Evolutionary conservation across 2,329 filamentous ascomycete genomes (phyloP), one percentile per base, ranked within the genome.

Genomic region (Sclerotinia minor): DNA sequence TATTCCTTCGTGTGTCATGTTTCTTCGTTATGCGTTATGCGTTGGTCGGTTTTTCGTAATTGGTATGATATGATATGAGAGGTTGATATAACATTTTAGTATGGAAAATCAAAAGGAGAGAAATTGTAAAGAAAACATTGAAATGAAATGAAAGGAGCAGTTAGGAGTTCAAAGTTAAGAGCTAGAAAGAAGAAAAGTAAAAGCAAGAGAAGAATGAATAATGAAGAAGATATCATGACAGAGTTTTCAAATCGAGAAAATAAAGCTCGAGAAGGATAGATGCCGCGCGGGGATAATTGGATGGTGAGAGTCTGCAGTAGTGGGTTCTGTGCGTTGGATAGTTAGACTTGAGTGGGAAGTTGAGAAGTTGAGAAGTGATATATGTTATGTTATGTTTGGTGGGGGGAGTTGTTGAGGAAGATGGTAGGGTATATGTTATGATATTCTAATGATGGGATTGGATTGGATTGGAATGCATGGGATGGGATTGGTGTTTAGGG

Each of bases 251-350:
- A 44, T 76, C 74, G 55, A 76, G 69, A 61, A 76, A 76, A 68
- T 76, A 76, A 19, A 76, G 52, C 41, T 76, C 74, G 21, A 76
- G 70, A 5, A 76, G 58, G 24, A 76, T 73, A 26, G 72, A 72
- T 1, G 69, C 71, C 13, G 70, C 60, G 47, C 74, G 47, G 1
- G 75, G 74, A 0, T 73, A 60, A 5, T 67, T 50, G 6, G 73
- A 74, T 3, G 72, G 71, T 6, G 73, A 70, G 6, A 76, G 67
- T 64, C 68, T 75, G 68, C 72, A 75, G 49, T 71, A 76, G 53
- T 76, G 75, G 47, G 74, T 76, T 47, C 75, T 76, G 54, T 38
- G n/a, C 13, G 38, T 41, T 41, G 38, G 38, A 5, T 17, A 17
- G 38, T 41, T 41, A 41, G 38, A 41, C 15, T 5, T 17, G n/a